These are phyloP conservation scores for Didymella segeticola DNA, from an alignment of 2,329 filamentous ascomycete species.

Conservation along the genomic window DNA sequence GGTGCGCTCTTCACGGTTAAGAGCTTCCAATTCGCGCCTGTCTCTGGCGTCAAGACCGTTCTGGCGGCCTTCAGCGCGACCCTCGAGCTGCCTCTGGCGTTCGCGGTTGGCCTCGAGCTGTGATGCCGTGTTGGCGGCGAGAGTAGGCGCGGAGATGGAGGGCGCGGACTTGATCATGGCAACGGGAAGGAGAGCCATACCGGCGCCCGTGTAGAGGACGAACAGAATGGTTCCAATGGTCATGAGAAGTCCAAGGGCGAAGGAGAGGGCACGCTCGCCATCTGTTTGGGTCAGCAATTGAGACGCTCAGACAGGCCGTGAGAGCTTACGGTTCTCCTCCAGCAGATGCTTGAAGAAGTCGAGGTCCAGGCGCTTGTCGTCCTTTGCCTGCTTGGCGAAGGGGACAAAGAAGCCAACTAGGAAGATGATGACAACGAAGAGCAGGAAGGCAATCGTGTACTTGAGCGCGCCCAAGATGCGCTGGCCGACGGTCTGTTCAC, in stretches of 20 bases:
- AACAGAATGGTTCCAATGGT: constrained; percentile 87
- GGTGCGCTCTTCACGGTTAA: constrained; percentile 90
- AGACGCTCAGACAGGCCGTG: constrained; percentile 17
- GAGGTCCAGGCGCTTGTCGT: constrained; percentile 74
- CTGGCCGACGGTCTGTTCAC: constrained; percentile 72
- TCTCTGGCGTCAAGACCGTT: constrained; percentile 84
- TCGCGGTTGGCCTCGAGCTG: constrained; percentile 89
- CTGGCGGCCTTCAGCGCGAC: constrained; percentile 77
- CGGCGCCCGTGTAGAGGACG: constrained; percentile 85
- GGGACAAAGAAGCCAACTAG: constrained; percentile 94
- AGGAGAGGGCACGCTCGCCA: constrained; percentile 90
- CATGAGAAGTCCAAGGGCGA: constrained; percentile 86
- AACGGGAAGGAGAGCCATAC: constrained; percentile 86
- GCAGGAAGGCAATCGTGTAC: constrained; percentile 86
- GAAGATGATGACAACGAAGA: constrained; percentile 82
- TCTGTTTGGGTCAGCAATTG: constrained; percentile 54
- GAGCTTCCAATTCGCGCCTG: constrained; percentile 82
- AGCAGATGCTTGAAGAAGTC: constrained; percentile 91
- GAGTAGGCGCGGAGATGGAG: constrained; percentile 79
- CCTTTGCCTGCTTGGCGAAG: constrained; percentile 69
- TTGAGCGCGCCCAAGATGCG: constrained; percentile 85
- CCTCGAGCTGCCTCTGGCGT: constrained; percentile 87
- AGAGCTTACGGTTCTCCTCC: constrained; percentile 73
- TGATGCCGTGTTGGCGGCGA: constrained; percentile 77
- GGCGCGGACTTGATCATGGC: constrained; percentile 92